A percentile compares a stretch with the other conserved stretches of the same genome.
Evolutionary conservation across 306 rosid species (phyloP).

Genomic region (Prunus kanzakura): DNA sequence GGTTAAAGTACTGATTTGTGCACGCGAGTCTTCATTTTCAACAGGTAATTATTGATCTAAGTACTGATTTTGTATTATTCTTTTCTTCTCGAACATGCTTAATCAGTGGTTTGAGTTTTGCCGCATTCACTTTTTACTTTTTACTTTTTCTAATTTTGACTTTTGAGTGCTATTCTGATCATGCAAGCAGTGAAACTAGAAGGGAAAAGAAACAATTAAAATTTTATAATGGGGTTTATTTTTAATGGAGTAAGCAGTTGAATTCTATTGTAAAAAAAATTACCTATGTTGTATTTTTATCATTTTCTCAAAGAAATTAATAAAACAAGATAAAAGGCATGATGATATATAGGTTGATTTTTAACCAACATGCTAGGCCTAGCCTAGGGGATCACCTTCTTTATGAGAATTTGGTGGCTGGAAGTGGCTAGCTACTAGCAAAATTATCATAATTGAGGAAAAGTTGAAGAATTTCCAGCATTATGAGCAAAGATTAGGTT

Average conservation of each 20-base stretch:
- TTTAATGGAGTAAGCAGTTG: too few species aligned
- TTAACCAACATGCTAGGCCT: neutral
- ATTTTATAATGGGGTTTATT: too few species aligned
- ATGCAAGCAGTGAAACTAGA: neutral
- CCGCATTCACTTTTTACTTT: neutral
- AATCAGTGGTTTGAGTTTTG: neutral
- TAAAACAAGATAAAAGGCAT: too few species aligned
- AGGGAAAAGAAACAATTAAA: neutral
- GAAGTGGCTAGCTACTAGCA: neutral
- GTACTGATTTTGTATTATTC: constrained; percentile 23
- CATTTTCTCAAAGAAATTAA: too few species aligned
- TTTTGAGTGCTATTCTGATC: neutral
- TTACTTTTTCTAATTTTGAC: neutral
- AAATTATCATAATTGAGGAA: constrained; percentile 2
- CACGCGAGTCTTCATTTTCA: constrained; percentile 59
- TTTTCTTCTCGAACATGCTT: constrained; percentile 17
- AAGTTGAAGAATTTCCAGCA: constrained; percentile 4
- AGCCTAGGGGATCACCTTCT: neutral
- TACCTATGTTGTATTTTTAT: too few species aligned
- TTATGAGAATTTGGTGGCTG: constrained; percentile 2
- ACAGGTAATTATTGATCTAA: constrained; percentile 43
- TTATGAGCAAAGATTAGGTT: neutral
- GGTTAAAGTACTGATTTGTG: constrained; percentile 28
- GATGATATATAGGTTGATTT: too few species aligned
- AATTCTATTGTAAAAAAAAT: too few species aligned